phyloP scores from a whole-genome alignment of 164 flowering plant genomes.

The Vitis cinerea region DNA sequence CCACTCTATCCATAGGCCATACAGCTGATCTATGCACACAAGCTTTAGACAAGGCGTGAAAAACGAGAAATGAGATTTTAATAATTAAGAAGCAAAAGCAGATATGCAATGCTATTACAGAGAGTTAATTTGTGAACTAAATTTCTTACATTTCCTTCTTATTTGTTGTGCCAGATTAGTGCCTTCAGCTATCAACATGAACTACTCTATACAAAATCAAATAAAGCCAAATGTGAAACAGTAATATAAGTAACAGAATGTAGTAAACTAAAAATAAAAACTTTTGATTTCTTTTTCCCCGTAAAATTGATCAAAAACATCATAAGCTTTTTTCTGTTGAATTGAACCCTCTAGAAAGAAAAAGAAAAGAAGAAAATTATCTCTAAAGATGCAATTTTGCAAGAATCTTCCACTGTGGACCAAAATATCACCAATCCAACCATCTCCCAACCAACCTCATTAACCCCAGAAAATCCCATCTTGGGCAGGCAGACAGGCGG shows the following conservation, averaged over 20 bases:
- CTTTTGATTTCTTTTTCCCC: constrained; percentile 20
- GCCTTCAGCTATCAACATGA: background rate
- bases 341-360: constrained; percentile 21
- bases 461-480: constrained; percentile 18
- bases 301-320: constrained; percentile 25
- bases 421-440: constrained; percentile 20
- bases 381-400: constrained; percentile 25
- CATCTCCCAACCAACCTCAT: constrained; percentile 17
- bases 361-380: constrained; percentile 21
- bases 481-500: constrained; percentile 22
- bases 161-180: no score
- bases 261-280: constrained; percentile 15
- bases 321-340: constrained; percentile 16
- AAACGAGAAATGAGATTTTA: no score
- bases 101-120: no score
- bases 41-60: no score
- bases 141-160: background rate
- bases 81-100: no score
- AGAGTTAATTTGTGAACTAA: no score
- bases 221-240: background rate
- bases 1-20: no score
- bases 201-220: background rate
- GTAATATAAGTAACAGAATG: constrained; percentile 3
- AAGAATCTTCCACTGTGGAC: constrained; percentile 23
- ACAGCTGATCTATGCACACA: no score